Base-by-base conservation (phyloP, 306 rosid genomes). In the Senna siamea region DNA sequence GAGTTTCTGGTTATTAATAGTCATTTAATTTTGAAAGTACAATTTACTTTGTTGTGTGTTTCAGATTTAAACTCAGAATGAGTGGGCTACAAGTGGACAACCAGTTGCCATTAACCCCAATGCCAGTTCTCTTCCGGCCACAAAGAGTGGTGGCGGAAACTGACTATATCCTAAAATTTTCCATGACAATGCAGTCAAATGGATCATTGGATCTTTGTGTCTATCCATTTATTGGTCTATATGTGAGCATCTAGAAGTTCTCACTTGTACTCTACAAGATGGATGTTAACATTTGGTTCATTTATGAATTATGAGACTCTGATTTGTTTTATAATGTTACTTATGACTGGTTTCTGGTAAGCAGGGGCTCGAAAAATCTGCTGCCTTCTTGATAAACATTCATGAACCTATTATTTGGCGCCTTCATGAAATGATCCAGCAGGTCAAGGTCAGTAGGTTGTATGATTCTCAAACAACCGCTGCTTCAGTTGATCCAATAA, bases 371-470 rank as follows among this genome's bases (percentile, higher is more conserved):
- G 92, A 92, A 76, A 90, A 80, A 76, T 90, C 92, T 38, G 79
- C 98, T 76, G 89, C 99, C 81, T 92, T 94, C 79, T 74, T 85
- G 68, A 82, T 94, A 78, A 94, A 87, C 84, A 88, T 94, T 76
- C 99, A 89, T 50, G 99, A 92, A 79, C 97, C 99, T 72, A 87
- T 92, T 59, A 92, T 94, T 70, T 94, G 99, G 99, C 97, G 97
- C 80, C 85, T 94, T 78, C 97, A 94, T 85, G 97, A 92, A 84
- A 92, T 89, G 97, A 77, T 88, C 78, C 95, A 92, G 90, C 92
- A 83, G 76, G 89, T 94, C 76, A 92, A 92, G 83, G 79, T 94
- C 71, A 72, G 86, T 73, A 87, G 97, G 83, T 81, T 94, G 79
- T 75, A 70, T 69, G 89, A 92, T 75, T 88, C 85, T 75, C 85